Evolutionary conservation across 345 rosid species (phyloP), one percentile per base, ranked within the genome.

Genomic region (Pugionium dolabratum): DNA sequence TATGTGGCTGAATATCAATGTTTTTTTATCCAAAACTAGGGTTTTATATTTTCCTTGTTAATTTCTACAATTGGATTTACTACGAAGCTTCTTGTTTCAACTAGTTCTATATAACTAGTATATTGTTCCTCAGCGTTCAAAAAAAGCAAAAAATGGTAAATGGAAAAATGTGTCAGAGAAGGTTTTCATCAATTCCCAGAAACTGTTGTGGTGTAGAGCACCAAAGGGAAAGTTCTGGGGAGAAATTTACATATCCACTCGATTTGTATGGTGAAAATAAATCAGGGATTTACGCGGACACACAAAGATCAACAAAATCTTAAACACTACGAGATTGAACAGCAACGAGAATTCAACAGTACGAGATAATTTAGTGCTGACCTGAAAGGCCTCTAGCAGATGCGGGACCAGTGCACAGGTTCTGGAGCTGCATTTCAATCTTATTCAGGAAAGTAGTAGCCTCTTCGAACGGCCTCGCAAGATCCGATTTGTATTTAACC

Each of bases 391-490:
- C 81, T 82, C 76, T 67, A 56, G 64, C 28, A 64, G 86, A 80
- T 26, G 75, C 83, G 29, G 64, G 52, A 60, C 78, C 82, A 3
- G 85, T 86, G 80, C 93, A 82, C 69, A 91, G 85, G 64, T 83
- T 87, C 31, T 84, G 90, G n/a, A n/a, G n/a, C n/a, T n/a, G n/a
- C n/a, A n/a, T n/a, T n/a, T n/a, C n/a, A n/a, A n/a, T n/a, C n/a
- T 88, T 81, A 85, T 82, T 83, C 65, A 92, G 53, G 79, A 89
- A 92, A 37, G 79, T 77, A 1, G 82, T 81, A 4, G 98, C 98
- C 72, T 92, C 98, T 25, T 86, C 88, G 52, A 92, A 86, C 18
- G 98, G 98, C n/a, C n/a, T n/a, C n/a, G n/a, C n/a, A n/a, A n/a
- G n/a, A n/a, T n/a, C n/a, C n/a, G n/a, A n/a, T n/a, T 87, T 87